Evolutionary conservation across 169 alveolate genomes (phyloP).

Genomic region (Nephromyces sp.): DNA sequence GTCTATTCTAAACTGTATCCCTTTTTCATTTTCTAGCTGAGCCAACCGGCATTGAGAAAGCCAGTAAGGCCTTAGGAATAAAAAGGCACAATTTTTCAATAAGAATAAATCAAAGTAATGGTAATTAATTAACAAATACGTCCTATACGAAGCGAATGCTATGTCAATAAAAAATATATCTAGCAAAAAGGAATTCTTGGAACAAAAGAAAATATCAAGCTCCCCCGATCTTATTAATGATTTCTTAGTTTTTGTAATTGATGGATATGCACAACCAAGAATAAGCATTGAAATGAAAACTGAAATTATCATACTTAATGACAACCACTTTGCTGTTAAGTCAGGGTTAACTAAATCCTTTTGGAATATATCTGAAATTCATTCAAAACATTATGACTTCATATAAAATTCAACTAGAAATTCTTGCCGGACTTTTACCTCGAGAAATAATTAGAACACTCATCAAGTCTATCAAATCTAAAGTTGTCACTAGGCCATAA

Average conservation of each 20-base stretch:
- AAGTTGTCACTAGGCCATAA: slow-evolving; percentile 25
- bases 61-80: slow-evolving; percentile 39
- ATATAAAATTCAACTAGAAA: no score
- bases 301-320: neutral
- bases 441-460: neutral
- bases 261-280: slow-evolving; percentile 17
- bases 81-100: slow-evolving; percentile 34
- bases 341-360: neutral
- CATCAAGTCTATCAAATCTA: slow-evolving; percentile 38
- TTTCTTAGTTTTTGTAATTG: slow-evolving; percentile 7
- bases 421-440: no score
- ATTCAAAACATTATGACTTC: no score
- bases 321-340: neutral
- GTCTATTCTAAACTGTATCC: no score
- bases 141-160: slow-evolving; percentile 33
- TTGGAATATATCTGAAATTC: neutral
- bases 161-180: slow-evolving; percentile 45
- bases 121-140: slow-evolving; percentile 14
- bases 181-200: slow-evolving; percentile 44
- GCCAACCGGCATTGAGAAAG: slow-evolving; percentile 49
- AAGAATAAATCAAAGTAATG: slow-evolving; percentile 9
- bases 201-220: slow-evolving; percentile 37
- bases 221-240: neutral
- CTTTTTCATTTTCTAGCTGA: slow-evolving; percentile 41
- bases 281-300: neutral